Conservation (phyloP, 352 stramenopile genomes). For the Phytophthora constricta region DNA sequence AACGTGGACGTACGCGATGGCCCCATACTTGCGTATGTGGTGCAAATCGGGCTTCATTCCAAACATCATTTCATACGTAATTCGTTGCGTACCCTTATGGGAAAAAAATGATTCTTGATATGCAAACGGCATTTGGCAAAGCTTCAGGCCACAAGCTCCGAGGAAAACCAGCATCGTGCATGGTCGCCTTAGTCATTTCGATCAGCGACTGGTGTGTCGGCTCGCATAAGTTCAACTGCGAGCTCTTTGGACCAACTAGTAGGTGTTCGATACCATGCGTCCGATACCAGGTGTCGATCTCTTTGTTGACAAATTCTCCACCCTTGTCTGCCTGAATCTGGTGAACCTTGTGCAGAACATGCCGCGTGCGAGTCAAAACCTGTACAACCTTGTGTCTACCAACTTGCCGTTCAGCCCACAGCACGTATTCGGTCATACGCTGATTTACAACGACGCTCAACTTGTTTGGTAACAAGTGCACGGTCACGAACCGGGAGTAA, state of each 20-base stretch:
- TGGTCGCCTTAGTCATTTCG: neutral
- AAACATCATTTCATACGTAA: constrained; percentile 22
- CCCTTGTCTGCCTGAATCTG: constrained; percentile 12
- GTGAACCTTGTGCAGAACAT: neutral
- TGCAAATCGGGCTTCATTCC: constrained; percentile 9
- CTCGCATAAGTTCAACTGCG: constrained; percentile 13
- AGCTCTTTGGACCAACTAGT: constrained; percentile 13
- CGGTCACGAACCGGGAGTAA: neutral
- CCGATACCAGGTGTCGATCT: constrained; percentile 8
- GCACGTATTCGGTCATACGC: constrained; percentile 8
- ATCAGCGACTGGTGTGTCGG: constrained; percentile 8
- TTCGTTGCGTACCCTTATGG: constrained; percentile 9
- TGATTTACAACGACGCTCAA: neutral
- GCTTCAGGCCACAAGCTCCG: constrained; percentile 5
- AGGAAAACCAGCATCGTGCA: constrained; percentile 11
- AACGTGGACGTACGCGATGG: constrained; percentile 8
- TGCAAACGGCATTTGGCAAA: constrained; percentile 11
- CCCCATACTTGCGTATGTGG: constrained; percentile 11
- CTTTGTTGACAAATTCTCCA: constrained; percentile 5
- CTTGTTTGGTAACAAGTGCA: constrained; percentile 7
- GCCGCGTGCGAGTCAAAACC: neutral
- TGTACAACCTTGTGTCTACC: neutral
- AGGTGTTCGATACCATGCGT: constrained; percentile 12
- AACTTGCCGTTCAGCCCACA: constrained; percentile 8
- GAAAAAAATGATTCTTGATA: constrained; percentile 8